Conservation (phyloP, 2,329 filamentous ascomycete species). For the Hypoxylon rubiginosum region DNA sequence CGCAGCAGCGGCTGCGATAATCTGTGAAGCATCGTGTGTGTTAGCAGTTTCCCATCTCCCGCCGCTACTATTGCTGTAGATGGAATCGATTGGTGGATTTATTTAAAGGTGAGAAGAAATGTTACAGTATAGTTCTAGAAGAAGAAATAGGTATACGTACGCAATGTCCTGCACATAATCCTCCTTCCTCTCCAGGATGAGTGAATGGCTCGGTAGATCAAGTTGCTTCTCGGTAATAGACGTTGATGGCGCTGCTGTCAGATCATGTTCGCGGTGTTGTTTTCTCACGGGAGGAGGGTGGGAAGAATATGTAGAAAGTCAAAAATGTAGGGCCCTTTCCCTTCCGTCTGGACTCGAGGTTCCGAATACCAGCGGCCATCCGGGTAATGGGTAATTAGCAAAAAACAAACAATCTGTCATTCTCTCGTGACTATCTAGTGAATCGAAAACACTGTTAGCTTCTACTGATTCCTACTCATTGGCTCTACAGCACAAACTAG, state of each 20-base stretch:
- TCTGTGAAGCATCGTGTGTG: conserved; percentile 47
- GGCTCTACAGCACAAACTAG: background rate
- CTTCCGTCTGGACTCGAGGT: conserved; percentile 5
- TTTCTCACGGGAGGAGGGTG: background rate
- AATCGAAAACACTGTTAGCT: background rate
- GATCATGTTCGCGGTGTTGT: background rate
- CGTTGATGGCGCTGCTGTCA: background rate
- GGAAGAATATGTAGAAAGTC: background rate
- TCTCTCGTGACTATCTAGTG: background rate
- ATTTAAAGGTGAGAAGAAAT: background rate
- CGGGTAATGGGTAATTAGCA: conserved; percentile 5
- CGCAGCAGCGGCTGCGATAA: conserved; percentile 63
- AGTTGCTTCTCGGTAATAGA: background rate
- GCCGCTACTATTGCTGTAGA: background rate
- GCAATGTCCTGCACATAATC: conserved; percentile 27
- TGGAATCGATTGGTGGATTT: background rate
- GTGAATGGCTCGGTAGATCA: background rate
- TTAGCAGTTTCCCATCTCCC: too few species aligned
- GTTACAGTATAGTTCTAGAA: background rate
- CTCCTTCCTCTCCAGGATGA: background rate
- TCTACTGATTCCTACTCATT: background rate
- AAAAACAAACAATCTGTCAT: conserved; percentile 8
- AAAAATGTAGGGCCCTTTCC: conserved; percentile 15
- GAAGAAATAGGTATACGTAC: conserved; percentile 22
- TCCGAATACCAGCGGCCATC: conserved; percentile 4